Conservation (phyloP, 2,329 filamentous ascomycete species). For the Rhynchosporium graminicola region DNA sequence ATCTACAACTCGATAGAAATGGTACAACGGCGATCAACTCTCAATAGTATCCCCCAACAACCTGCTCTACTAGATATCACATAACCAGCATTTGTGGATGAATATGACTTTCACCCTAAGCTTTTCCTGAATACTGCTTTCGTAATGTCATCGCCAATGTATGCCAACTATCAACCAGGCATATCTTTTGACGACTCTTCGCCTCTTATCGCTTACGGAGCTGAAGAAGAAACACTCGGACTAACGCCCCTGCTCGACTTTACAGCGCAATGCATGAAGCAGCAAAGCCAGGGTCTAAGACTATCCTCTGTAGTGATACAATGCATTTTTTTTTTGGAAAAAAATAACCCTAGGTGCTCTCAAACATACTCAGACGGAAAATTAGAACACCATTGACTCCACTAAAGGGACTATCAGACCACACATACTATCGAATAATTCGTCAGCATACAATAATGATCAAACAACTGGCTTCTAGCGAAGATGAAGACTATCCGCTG, state of each 20-base stretch:
- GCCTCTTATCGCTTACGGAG: constrained; percentile 33
- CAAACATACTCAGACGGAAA: constrained; percentile 31
- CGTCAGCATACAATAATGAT: constrained; percentile 22
- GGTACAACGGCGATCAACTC: constrained; percentile 28
- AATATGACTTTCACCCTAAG: constrained; percentile 23
- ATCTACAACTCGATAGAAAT: constrained; percentile 33
- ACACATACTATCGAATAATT: constrained; percentile 21
- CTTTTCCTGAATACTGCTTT: constrained; percentile 28
- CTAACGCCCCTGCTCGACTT: constrained; percentile 30
- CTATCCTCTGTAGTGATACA: constrained; percentile 24
- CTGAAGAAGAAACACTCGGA: constrained; percentile 33
- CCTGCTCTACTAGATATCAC: constrained; percentile 23
- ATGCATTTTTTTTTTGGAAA: constrained; percentile 4
- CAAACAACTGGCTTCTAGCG: constrained; percentile 11
- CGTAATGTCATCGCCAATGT: constrained; percentile 35
- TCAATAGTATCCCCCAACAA: background rate
- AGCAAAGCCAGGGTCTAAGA: constrained; percentile 24
- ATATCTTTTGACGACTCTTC: constrained; percentile 28
- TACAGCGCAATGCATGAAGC: constrained; percentile 33
- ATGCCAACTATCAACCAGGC: constrained; percentile 33
- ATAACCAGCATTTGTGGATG: constrained; percentile 24
- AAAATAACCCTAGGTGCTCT: constrained; percentile 20
- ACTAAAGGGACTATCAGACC: constrained; percentile 28
- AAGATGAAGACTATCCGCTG: no score
- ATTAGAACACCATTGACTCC: constrained; percentile 28